Evolutionary conservation across 805 yeast genomes (phyloP), one percentile per base, ranked within the genome.

Genomic region (Kazachstania taianensis): DNA sequence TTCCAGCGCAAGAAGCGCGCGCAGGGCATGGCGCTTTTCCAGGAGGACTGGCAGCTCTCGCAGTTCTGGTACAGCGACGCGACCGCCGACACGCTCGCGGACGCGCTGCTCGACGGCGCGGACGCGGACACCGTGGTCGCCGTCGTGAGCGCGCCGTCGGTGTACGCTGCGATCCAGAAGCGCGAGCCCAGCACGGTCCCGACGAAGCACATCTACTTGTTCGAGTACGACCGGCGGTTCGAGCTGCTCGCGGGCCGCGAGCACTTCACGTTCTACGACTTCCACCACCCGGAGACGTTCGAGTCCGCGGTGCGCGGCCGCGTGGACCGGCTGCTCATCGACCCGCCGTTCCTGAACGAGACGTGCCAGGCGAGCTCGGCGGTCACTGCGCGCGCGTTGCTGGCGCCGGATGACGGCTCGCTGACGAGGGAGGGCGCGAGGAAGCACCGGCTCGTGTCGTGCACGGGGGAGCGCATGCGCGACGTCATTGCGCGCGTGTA

Each of bases 11-110:
- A 53, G 19, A 51, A 51, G 40, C 49, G 43, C 27, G 45, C 55
- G 22, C 57, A 71, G 37, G 72, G 76, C 15, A 87, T 87, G 58
- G 83, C 78, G 36, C 66, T 74, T 26, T 86, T 86, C 57, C 68
- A 81, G 52, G 96, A 86, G 58, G 94, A 86, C 59, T 86, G 96
- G 96, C 92, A 84, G 52, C 66, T 87, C 26, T 84, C 94, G 1
- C 96, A 86, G 57, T 86, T 86, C 61, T 86, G 96, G 86, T 86
- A 84, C 52, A 63, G 70, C 38, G 87, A 84, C 41, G 59, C 64
- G 3, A 86, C 96, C 1, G 86, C 95, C 0, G 69, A 67, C 35
- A 52, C 60, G 1, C 56, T 84, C 14, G 92, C 84, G 1, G 72
- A 70, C 41, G 92, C 83, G 6, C 62, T 85, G 28, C 57, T 85